These are phyloP conservation scores for Cairneyella variabilis DNA, from an alignment of 495 filamentous ascomycete genomes.

Conservation along the genomic window DNA sequence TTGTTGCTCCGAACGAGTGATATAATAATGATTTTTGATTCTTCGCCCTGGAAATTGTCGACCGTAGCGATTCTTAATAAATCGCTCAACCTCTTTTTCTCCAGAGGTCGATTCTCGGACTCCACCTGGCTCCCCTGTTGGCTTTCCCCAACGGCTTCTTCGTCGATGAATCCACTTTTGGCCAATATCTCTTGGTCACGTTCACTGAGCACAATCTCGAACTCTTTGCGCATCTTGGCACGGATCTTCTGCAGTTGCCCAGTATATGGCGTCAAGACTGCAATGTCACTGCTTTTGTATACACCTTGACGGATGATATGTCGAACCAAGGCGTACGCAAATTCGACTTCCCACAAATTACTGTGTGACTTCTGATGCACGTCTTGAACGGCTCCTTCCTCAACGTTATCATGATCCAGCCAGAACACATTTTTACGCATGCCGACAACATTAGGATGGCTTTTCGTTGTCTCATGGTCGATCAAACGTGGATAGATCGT, in stretches of 20 bases:
- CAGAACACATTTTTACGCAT: conserved; percentile 77
- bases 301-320: conserved; percentile 68
- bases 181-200: conserved; percentile 59
- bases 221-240: conserved; percentile 40
- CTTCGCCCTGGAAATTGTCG: conserved; percentile 68
- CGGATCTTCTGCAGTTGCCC: conserved; percentile 69
- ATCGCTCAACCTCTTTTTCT: conserved; percentile 51
- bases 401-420: conserved; percentile 61
- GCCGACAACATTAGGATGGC: conserved; percentile 61
- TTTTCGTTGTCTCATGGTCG: conserved; percentile 63
- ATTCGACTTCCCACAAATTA: conserved; percentile 65
- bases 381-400: conserved; percentile 44
- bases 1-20: conserved; percentile 76
- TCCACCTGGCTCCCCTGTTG: conserved; percentile 3
- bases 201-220: conserved; percentile 65
- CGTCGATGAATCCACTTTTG: conserved; percentile 36
- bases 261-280: conserved; percentile 84
- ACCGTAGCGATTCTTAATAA: conserved; percentile 66
- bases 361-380: conserved; percentile 32
- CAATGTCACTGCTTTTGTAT: conserved; percentile 63
- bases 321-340: conserved; percentile 59
- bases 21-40: conserved; percentile 80
- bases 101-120: conserved; percentile 5
- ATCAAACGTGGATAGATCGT: conserved; percentile 60
- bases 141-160: conserved; percentile 12